A percentile compares a stretch with the other conserved stretches of the same genome.
These are phyloP conservation scores for Diplogelasinospora grovesii DNA, from an alignment of 495 filamentous ascomycete genomes.

Conservation along the genomic window DNA sequence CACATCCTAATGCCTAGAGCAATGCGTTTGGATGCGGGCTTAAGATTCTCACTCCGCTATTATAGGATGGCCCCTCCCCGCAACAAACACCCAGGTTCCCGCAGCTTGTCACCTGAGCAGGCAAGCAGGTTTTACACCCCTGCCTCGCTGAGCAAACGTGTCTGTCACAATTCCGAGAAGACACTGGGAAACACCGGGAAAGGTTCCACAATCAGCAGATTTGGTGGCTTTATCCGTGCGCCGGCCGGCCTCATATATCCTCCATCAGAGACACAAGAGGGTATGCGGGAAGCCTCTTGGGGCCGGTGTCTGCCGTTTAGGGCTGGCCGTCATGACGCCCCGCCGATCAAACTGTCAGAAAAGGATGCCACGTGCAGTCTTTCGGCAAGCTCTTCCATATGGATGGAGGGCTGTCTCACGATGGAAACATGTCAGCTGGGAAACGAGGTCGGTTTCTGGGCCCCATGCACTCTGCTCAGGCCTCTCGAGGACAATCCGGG, in stretches of 20 bases:
- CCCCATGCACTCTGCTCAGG: conserved; percentile 26
- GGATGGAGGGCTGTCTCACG: conserved; percentile 7
- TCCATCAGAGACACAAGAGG: conserved; percentile 8
- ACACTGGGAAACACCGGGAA: conserved; percentile 11
- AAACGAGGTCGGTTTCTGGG: no score
- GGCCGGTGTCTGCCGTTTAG: no score
- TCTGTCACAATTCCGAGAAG: conserved; percentile 18
- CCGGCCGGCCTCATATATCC: conserved; percentile 14
- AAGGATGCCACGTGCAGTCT: conserved; percentile 24
- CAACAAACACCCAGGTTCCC: conserved; percentile 12
- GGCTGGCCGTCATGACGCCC: conserved; percentile 14
- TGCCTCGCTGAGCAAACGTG: conserved; percentile 15
- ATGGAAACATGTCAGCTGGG: conserved; percentile 11
- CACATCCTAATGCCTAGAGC: neutral
- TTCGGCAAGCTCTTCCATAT: conserved; percentile 15
- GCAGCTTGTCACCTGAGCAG: conserved; percentile 22
- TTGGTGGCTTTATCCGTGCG: conserved; percentile 25
- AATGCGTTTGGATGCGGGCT: conserved; percentile 4
- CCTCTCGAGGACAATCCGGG: conserved; percentile 7
- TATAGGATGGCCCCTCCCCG: conserved; percentile 12
- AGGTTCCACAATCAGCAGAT: conserved; percentile 22
- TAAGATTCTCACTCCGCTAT: conserved; percentile 16
- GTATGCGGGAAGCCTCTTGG: conserved; percentile 15
- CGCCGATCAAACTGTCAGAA: conserved; percentile 22
- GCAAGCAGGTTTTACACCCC: conserved; percentile 14